Base-by-base conservation (phyloP, 805 yeast species). In the Wickerhamomyces silvicola region DNA sequence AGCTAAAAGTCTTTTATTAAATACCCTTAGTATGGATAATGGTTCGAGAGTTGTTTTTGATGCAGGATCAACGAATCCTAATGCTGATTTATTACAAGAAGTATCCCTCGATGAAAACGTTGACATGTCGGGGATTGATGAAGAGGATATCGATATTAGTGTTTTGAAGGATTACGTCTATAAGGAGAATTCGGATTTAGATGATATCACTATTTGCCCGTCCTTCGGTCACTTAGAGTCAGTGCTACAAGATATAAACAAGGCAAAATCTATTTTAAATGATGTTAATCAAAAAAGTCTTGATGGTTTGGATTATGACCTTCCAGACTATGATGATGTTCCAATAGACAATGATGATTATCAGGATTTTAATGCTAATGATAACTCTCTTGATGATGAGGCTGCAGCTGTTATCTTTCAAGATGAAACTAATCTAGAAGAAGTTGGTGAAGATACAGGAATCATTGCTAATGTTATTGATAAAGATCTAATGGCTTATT, bases 401-500 rank as follows among this genome's bases (percentile, higher is more conserved):
- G 48, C 45, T 3, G 42, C 44, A 6, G 48, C 43, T 18, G 49
- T 43, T 3, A 39, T 46, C 4, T 38, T 43, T 19, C 44, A 50
- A 22, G 52, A 47, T 20, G 46, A 38, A 4, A 29, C 32, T 6
- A 41, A 37, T 23, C 29, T 35, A 9, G 48, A 38, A 9, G 47
- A 39, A 14, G 43, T 35, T 16, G 48, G 39, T 17, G 30, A 37
- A 6, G 53, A 47, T 27, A 44, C 39, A 4, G 50, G 43, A 17
- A 42, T 43, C 10, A 48, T 54, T 22, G 51, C 51, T 7, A 49
- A 53, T 25, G 50, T 63, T 12, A 57, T 73, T 41, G 84, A 78
- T 45, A 67, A 66, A 30, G 84, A 79, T 46, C 58, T 85, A 25
- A 75, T 84, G 72, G 81, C 87, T 3, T 81, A 85, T 52, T 86